These are phyloP conservation scores for Leptodontidium sp. DNA, from an alignment of 2,329 filamentous ascomycete species.

Conservation along the genomic window DNA sequence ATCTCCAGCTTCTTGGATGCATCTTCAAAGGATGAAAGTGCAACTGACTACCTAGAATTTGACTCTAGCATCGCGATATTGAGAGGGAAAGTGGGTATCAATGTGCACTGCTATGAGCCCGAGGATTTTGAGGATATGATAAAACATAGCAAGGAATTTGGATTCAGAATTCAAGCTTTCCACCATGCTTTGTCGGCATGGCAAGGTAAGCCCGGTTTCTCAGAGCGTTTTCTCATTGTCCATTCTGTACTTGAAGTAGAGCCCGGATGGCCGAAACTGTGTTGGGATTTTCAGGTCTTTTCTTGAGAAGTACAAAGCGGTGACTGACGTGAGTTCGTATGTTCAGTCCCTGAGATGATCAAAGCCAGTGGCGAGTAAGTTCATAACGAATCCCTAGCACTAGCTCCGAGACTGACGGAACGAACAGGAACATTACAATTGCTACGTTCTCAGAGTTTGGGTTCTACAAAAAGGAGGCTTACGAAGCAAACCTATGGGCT, in stretches of 20 bases:
- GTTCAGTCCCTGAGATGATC: slow-evolving; percentile 52
- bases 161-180: slow-evolving; percentile 52
- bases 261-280: too few species aligned
- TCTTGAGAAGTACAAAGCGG: too few species aligned
- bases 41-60: slow-evolving; percentile 50
- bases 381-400: too few species aligned
- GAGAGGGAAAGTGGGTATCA: slow-evolving; percentile 52
- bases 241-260: too few species aligned
- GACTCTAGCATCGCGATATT: slow-evolving; percentile 53
- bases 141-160: slow-evolving; percentile 53
- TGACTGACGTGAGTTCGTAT: too few species aligned
- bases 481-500: slow-evolving; percentile 51
- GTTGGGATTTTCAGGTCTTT: too few species aligned
- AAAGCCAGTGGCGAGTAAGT: slow-evolving; percentile 50
- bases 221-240: too few species aligned
- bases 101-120: slow-evolving; percentile 55
- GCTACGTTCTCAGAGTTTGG: slow-evolving; percentile 54
- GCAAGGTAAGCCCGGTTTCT: slow-evolving; percentile 35
- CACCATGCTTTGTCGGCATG: slow-evolving; percentile 53
- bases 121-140: slow-evolving; percentile 56
- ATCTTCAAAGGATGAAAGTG: slow-evolving; percentile 30
- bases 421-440: slow-evolving; percentile 50
- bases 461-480: slow-evolving; percentile 54
- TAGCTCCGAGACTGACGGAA: not conserved
- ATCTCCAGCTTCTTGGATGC: slow-evolving; percentile 36